Percentiles rank a stretch among this genome's conserved stretches.
Conservation (phyloP, 176 grass and related monocot species). For the Musa itinerans region DNA sequence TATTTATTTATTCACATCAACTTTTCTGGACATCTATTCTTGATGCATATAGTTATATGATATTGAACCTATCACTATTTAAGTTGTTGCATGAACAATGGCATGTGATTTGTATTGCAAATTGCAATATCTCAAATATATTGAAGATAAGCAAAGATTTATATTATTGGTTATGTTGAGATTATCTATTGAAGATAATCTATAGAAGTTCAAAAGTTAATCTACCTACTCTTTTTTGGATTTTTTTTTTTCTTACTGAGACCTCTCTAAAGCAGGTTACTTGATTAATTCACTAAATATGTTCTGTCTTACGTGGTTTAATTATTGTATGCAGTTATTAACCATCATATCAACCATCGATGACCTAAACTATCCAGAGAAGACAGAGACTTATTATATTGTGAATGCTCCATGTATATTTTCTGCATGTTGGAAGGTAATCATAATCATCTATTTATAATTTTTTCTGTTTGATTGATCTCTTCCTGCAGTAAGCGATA, state of each 20-base stretch:
- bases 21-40: conserved; percentile 5
- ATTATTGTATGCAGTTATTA: conserved; percentile 42
- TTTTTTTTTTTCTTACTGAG: neutral
- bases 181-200: too few relatives aligned
- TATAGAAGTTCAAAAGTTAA: too few relatives aligned
- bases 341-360: conserved; percentile 85
- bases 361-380: conserved; percentile 94
- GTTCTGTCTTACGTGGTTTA: neutral
- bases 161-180: too few relatives aligned
- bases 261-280: neutral
- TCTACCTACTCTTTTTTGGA: neutral
- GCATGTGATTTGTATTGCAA: too few relatives aligned
- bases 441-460: neutral
- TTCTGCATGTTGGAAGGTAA: conserved; percentile 92
- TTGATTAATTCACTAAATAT: conserved; percentile 1
- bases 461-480: neutral
- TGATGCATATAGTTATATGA: too few relatives aligned
- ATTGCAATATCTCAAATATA: too few relatives aligned
- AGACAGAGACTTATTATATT: conserved; percentile 78
- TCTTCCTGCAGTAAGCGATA: neutral
- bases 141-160: too few relatives aligned
- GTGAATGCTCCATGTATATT: conserved; percentile 95
- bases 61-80: too few relatives aligned
- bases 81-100: too few relatives aligned
- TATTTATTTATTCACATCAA: neutral